Base-by-base conservation (phyloP, 192 early-diverging fungal genomes). In the Diversispora eburnea region DNA sequence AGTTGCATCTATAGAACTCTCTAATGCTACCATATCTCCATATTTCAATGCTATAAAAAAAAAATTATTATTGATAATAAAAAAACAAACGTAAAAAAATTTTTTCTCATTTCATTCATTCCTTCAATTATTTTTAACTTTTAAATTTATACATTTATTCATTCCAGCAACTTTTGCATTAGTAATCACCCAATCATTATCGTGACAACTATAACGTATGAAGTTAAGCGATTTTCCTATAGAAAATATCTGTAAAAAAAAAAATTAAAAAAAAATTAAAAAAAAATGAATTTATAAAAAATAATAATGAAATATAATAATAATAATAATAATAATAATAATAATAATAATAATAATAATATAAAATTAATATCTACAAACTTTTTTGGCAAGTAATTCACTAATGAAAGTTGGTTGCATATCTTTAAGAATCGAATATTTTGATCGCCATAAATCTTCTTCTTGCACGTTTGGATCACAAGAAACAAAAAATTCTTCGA, bases 141-240 rank as follows among this genome's bases (percentile, higher is more conserved):
- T 25, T 58, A 77, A 70, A 43, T n/a, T 39, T 0, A 19, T 22
- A 70, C 56, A 42, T 70, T 58, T 70, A 43, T 58, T 55, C 13
- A 55, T 22, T 19, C 56, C 56, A 17, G 55, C 56, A 22, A 19
- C 57, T 61, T 61, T 45, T 0, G 15, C 45, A 42, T 72, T 55
- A 6, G 57, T 62, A 47, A 54, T 20, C n/a, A 72, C 70, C 70
- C 57, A 72, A 39, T 72, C 70, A 70, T 77, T 82, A 60, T 91
- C 90, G 70, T 85, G 81, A 76, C 88, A 89, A 8, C 84, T 85
- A 59, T 84, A 86, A 17, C 90, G 81, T 75, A 91, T 78, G 60
- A 91, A 97, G 75, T 95, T 93, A n/a, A 97, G 82, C 39, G 89
- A 90, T 74, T 94, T 94, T 7, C 94, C 93, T 74, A 95, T 91